A percentile compares a stretch with the other conserved stretches of the same genome.
Conservation (phyloP, 495 filamentous ascomycete genomes). For the Parachaetomium inaequale region DNA sequence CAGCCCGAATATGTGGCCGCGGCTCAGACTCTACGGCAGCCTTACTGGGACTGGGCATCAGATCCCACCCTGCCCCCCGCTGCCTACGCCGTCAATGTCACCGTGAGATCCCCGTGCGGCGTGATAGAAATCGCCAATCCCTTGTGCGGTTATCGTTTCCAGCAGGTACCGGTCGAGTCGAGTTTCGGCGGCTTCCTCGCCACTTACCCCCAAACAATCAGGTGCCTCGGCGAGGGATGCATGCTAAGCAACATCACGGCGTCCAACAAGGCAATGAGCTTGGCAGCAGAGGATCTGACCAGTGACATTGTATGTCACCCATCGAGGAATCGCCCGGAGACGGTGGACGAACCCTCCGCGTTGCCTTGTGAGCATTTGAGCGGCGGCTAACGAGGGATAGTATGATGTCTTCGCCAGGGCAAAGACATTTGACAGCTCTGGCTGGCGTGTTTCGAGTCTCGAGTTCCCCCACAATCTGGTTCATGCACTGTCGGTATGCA, state of each 20-base stretch:
- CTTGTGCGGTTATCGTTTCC: slow-evolving; percentile 39
- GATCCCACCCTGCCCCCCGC: slow-evolving; percentile 31
- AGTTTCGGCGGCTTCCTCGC: slow-evolving; percentile 25
- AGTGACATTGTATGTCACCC: slow-evolving; percentile 31
- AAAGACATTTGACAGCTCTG: slow-evolving; percentile 22
- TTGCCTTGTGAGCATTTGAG: not conserved
- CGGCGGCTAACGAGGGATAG: slow-evolving; percentile 25
- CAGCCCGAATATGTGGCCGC: slow-evolving; percentile 33
- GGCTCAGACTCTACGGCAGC: slow-evolving; percentile 35
- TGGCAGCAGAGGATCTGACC: slow-evolving; percentile 21
- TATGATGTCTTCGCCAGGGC: slow-evolving; percentile 37
- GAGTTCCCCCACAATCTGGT: slow-evolving; percentile 38
- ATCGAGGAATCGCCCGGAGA: not conserved
- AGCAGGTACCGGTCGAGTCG: slow-evolving; percentile 26
- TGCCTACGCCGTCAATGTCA: slow-evolving; percentile 29
- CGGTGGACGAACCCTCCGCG: not conserved
- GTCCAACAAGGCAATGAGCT: slow-evolving; percentile 24
- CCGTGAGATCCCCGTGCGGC: slow-evolving; percentile 33
- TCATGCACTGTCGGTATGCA: slow-evolving; percentile 33
- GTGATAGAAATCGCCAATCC: slow-evolving; percentile 31
- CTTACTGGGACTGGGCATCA: slow-evolving; percentile 45
- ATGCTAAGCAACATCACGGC: slow-evolving; percentile 23
- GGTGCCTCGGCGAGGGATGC: slow-evolving; percentile 19
- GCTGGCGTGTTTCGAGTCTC: slow-evolving; percentile 29
- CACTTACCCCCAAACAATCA: slow-evolving; percentile 24